Base-by-base conservation (phyloP, 352 stramenopile species). In the Hyaloperonospora brassicae region DNA sequence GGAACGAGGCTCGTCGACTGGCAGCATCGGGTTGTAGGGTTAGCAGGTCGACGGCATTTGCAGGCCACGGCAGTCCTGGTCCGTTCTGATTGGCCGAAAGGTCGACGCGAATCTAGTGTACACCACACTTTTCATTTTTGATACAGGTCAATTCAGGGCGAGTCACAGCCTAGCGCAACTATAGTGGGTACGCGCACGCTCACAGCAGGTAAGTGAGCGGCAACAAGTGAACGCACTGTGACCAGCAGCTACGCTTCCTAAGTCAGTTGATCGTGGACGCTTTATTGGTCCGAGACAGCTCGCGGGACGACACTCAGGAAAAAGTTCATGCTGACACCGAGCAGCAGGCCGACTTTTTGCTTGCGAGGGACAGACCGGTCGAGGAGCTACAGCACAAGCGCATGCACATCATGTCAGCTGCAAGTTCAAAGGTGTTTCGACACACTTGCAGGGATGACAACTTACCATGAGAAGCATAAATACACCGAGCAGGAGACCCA, bases 401-500 rank as follows among this genome's bases (percentile, higher is more conserved):
- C 22, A 52, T 10, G 14, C 31, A 47, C 14, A 25, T 27, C 4
- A 27, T 17, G 30, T 59, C 60, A 55, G 42, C 44, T 25, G 34
- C 14, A 40, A 47, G 14, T 34, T 27, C 13, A 24, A n/a, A 46
- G 9, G 1, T 13, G 3, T 39, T 13, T 44, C 13, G 11, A 44
- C 5, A 44, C 22, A 23, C 9, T 48, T 0, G 24, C 51, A 12
- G 11, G 23, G 11, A 14, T 6, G 1, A 14, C 2, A 9, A 71
- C 77, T 55, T 56, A 92, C 84, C 77, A 94, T 89, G 21, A 94
- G 61, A 51, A 94, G 71, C 84, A 94, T 94, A 73, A 94, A 94
- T 66, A 94, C 83, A 51, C 84, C 84, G 38, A 94, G 68, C 38
- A 94, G 60, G 22, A 94, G 66, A 10, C 84, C 84, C 84, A 94